These are phyloP conservation scores for Fraxinus greggii DNA, from an alignment of 305 asterid species.

Conservation along the genomic window DNA sequence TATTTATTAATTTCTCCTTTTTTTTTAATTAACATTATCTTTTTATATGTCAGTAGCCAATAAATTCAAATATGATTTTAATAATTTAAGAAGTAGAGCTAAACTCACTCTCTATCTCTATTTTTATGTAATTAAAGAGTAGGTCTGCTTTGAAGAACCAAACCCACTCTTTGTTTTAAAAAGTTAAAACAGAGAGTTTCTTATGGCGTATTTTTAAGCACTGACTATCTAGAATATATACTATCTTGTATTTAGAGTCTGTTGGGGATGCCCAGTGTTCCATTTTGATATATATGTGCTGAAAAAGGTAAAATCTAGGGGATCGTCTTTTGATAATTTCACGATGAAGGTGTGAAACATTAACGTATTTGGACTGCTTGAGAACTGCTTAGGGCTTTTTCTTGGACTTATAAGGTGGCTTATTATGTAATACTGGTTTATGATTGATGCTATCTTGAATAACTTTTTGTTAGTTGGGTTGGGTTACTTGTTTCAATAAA, in stretches of 20 bases:
- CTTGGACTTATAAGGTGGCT: background rate
- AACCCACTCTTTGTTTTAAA: background rate
- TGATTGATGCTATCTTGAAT: background rate
- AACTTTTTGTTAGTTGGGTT: background rate
- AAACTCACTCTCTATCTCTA: too few relatives aligned
- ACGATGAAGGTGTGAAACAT: background rate
- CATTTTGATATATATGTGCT: too few relatives aligned
- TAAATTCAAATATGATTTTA: background rate
- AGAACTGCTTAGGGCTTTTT: background rate
- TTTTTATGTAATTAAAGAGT: too few relatives aligned
- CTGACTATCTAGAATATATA: background rate
- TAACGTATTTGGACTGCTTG: background rate
- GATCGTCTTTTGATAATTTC: background rate
- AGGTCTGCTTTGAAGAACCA: too few relatives aligned
- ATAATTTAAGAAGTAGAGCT: background rate
- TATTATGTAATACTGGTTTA: background rate
- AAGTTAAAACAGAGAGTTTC: background rate
- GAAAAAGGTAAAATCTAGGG: background rate
- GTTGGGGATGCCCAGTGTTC: background rate
- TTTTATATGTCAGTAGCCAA: background rate
- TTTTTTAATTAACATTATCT: background rate
- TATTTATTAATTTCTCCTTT: background rate
- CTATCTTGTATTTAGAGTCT: background rate
- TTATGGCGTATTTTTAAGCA: background rate
- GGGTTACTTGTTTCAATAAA: background rate